A percentile compares a stretch with the other conserved stretches of the same genome.
These are phyloP conservation scores for Aspergillus versicolor DNA, from an alignment of 2,329 filamentous ascomycete genomes.

Conservation along the genomic window DNA sequence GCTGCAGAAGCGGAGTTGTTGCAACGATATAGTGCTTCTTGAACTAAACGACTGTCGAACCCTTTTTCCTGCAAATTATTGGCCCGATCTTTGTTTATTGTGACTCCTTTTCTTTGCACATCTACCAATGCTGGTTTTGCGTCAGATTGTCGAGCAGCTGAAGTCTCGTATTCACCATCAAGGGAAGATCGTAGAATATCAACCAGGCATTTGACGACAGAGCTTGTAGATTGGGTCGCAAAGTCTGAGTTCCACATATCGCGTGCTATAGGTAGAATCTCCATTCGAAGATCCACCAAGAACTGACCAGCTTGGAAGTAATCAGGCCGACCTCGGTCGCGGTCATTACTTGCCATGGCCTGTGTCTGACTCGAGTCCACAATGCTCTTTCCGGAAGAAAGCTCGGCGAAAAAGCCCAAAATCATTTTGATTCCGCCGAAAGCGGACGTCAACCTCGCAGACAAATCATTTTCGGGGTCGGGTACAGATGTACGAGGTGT, in stretches of 20 bases:
- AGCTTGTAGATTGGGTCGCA: slow-evolving; percentile 74
- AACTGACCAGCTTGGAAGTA: slow-evolving; percentile 72
- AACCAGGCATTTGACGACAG: slow-evolving; percentile 75
- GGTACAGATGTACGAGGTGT: slow-evolving; percentile 44
- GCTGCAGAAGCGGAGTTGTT: slow-evolving; percentile 64
- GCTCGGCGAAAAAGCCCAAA: slow-evolving; percentile 73
- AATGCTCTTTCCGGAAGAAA: slow-evolving; percentile 76
- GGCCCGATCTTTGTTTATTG: slow-evolving; percentile 51
- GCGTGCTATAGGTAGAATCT: slow-evolving; percentile 72
- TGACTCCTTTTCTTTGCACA: slow-evolving; percentile 52
- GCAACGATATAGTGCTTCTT: slow-evolving; percentile 80
- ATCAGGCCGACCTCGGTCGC: slow-evolving; percentile 57
- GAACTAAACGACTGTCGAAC: slow-evolving; percentile 62
- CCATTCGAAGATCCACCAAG: slow-evolving; percentile 78
- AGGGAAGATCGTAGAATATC: slow-evolving; percentile 79
- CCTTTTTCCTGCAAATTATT: slow-evolving; percentile 46
- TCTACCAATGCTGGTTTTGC: slow-evolving; percentile 52
- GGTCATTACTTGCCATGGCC: slow-evolving; percentile 52
- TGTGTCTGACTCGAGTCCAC: slow-evolving; percentile 69
- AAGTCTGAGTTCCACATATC: slow-evolving; percentile 83
- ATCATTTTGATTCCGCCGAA: slow-evolving; percentile 75
- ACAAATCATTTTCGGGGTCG: slow-evolving; percentile 39
- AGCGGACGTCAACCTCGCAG: slow-evolving; percentile 49
- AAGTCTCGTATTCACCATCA: slow-evolving; percentile 71
- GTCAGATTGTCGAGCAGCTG: slow-evolving; percentile 63